A percentile compares a stretch with the other conserved stretches of the same genome.
Evolutionary conservation across 2,329 filamentous ascomycete species (phyloP).

Genomic region (Beauveria rudraprayagi): DNA sequence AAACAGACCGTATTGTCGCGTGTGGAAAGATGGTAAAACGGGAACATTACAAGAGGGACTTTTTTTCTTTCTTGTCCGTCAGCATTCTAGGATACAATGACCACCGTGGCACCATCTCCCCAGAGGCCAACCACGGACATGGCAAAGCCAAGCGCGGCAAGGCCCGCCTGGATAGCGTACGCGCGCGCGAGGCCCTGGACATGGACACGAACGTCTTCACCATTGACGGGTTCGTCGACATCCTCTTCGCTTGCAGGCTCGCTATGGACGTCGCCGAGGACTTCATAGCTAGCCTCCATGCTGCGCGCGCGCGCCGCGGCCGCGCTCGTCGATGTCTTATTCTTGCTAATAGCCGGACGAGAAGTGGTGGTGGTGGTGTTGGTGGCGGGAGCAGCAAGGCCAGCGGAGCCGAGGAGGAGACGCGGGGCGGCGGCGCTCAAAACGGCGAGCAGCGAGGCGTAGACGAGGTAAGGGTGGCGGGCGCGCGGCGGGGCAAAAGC

Average conservation of each 20-base stretch:
- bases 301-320: slow-evolving; percentile 26
- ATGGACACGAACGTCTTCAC: slow-evolving; percentile 51
- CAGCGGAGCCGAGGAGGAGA: slow-evolving; percentile 33
- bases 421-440: slow-evolving; percentile 48
- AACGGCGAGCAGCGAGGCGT: slow-evolving; percentile 64
- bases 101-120: slow-evolving; percentile 47
- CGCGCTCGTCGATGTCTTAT: too few relatives aligned
- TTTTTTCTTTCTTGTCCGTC: neutral
- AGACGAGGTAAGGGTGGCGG: slow-evolving; percentile 84
- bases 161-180: slow-evolving; percentile 44
- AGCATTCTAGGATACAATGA: slow-evolving; percentile 24
- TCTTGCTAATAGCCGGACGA: neutral
- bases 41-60: neutral
- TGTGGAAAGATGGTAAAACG: neutral
- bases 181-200: slow-evolving; percentile 48
- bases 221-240: slow-evolving; percentile 42
- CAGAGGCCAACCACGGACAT: slow-evolving; percentile 59
- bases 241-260: slow-evolving; percentile 45
- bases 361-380: slow-evolving; percentile 20
- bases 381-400: slow-evolving; percentile 16
- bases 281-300: slow-evolving; percentile 67
- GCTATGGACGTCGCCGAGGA: slow-evolving; percentile 47
- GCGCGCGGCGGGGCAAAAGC: slow-evolving; percentile 63
- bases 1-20: neutral
- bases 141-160: slow-evolving; percentile 49